A percentile compares a stretch with the other conserved stretches of the same genome.
These are phyloP conservation scores for Mycena floridula DNA, from an alignment of 768 basidiomycete species.

Conservation along the genomic window DNA sequence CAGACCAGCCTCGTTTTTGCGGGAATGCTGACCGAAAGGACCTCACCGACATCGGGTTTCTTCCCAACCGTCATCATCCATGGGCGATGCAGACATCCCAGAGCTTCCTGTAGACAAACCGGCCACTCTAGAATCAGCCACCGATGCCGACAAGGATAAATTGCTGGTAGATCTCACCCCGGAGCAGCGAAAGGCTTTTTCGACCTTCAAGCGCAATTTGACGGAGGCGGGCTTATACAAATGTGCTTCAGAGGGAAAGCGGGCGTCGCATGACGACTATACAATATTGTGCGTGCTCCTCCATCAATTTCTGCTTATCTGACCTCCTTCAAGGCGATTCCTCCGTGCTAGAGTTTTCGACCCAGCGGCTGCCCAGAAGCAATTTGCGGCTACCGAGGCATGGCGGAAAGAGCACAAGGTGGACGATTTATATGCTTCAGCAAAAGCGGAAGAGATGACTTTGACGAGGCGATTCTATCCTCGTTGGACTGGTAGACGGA, in stretches of 20 bases:
- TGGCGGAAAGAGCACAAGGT: conserved; percentile 67
- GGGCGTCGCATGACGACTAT: conserved; percentile 55
- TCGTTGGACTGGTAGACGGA: conserved; percentile 73
- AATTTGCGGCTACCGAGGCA: conserved; percentile 59
- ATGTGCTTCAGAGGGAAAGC: conserved; percentile 21
- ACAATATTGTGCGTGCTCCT: conserved; percentile 48
- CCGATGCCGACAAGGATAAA: too few relatives aligned
- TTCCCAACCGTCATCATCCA: too few relatives aligned
- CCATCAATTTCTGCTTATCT: conserved; percentile 1
- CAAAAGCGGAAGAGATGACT: conserved; percentile 57
- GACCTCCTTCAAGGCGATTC: conserved; percentile 54
- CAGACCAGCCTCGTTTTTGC: too few relatives aligned
- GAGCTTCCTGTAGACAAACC: too few relatives aligned
- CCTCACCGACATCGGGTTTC: too few relatives aligned
- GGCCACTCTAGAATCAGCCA: too few relatives aligned
- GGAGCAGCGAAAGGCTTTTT: conserved; percentile 42
- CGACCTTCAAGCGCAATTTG: conserved; percentile 48
- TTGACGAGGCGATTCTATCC: conserved; percentile 61
- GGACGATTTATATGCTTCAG: conserved; percentile 53
- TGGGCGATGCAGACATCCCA: too few relatives aligned
- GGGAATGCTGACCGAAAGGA: too few relatives aligned
- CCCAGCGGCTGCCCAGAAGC: conserved; percentile 53
- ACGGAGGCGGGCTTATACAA: conserved; percentile 45
- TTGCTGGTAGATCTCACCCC: too few relatives aligned
- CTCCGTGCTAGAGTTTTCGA: conserved; percentile 75